Evolutionary conservation across 83 land plant genomes (phyloP).

Genomic region (Larix sibirica): DNA sequence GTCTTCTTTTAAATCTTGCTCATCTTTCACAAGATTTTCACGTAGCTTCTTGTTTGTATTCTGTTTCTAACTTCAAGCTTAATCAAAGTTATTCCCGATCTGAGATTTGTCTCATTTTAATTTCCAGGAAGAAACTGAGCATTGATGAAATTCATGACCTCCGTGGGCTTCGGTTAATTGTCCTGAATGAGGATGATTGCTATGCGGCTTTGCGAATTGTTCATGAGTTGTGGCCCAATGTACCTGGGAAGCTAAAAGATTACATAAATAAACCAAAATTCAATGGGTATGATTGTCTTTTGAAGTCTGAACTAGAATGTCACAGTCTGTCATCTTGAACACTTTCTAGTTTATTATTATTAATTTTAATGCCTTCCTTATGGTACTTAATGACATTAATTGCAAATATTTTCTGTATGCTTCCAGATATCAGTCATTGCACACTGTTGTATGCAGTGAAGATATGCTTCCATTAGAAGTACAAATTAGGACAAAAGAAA

Average conservation of each 20-base stretch:
- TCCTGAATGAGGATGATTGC: constrained; percentile 77
- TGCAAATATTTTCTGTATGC: not conserved
- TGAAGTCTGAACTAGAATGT: not conserved
- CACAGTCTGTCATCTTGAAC: not conserved
- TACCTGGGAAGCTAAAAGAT: constrained; percentile 84
- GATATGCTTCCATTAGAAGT: constrained; percentile 86
- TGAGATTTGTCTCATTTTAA: not conserved
- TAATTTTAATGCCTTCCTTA: not conserved
- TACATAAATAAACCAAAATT: constrained; percentile 78
- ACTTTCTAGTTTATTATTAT: not conserved
- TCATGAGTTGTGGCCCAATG: constrained; percentile 69
- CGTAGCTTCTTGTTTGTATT: constrained; percentile 5
- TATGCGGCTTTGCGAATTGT: constrained; percentile 73
- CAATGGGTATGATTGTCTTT: constrained; percentile 69
- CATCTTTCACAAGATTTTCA: constrained; percentile 4
- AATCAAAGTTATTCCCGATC: not conserved
- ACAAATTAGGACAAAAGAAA: constrained; percentile 88
- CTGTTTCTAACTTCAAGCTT: not conserved
- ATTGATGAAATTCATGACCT: constrained; percentile 97
- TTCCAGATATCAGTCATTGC: constrained; percentile 89
- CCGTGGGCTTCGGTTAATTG: constrained; percentile 86
- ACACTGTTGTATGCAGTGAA: constrained; percentile 84
- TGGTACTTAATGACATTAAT: not conserved
- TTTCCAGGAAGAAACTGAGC: constrained; percentile 79
- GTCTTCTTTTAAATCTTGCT: constrained; percentile 6